These are phyloP conservation scores for Penicillium crustosum DNA, from an alignment of 2,329 filamentous ascomycete genomes.

Conservation along the genomic window DNA sequence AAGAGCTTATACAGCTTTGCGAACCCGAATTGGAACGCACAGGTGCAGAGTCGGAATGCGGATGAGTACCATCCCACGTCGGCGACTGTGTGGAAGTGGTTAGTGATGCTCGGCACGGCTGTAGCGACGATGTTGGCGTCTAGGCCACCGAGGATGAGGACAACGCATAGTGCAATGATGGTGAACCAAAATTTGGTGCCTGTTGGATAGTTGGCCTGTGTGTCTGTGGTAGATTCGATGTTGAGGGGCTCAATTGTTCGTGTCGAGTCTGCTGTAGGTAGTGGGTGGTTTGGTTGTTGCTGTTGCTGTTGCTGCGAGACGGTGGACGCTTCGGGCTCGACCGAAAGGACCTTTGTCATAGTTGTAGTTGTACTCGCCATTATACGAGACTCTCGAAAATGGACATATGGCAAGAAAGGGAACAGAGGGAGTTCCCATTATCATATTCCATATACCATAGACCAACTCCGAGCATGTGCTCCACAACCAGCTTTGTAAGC, in stretches of 20 bases:
- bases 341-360: neutral
- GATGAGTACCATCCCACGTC: constrained; percentile 35
- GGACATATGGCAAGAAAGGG: neutral
- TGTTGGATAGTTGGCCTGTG: constrained; percentile 14
- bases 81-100: constrained; percentile 28
- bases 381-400: neutral
- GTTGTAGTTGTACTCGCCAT: neutral
- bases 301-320: neutral
- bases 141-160: constrained; percentile 31
- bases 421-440: neutral
- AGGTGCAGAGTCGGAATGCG: constrained; percentile 23
- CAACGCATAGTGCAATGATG: constrained; percentile 25
- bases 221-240: neutral
- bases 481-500: too few relatives aligned
- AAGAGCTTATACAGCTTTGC: constrained; percentile 36
- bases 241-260: constrained; percentile 2
- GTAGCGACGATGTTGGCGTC: constrained; percentile 36
- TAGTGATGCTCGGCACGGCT: constrained; percentile 34
- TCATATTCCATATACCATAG: neutral
- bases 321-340: neutral
- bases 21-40: constrained; percentile 26
- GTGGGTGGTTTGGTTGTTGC: neutral
- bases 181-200: constrained; percentile 19
- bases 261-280: neutral
- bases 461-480: constrained; percentile 47